Conservation (phyloP, 164 flowering plant species). For the Stephania japonica region DNA sequence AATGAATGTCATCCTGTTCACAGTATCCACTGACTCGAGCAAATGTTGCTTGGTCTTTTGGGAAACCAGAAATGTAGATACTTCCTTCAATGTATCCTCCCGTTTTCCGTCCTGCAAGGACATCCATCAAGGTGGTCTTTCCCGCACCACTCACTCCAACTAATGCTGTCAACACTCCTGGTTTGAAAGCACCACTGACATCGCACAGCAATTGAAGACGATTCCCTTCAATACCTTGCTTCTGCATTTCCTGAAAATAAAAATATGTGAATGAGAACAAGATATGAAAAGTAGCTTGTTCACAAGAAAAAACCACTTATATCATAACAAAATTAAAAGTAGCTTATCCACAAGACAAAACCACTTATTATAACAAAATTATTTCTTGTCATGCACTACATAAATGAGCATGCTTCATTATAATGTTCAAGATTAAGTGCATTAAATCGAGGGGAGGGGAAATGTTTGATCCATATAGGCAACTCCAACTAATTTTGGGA, state of each 20-base stretch:
- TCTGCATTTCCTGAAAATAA: constrained; percentile 6
- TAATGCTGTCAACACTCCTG: constrained; percentile 9
- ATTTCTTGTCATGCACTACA: no score
- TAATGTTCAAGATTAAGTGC: no score
- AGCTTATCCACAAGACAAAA: no score
- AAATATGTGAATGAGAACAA: background rate
- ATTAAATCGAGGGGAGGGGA: no score
- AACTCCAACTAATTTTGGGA: no score
- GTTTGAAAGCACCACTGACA: constrained; percentile 6
- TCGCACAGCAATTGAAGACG: constrained; percentile 1
- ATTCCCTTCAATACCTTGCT: constrained; percentile 4
- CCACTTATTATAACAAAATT: no score
- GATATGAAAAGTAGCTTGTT: background rate
- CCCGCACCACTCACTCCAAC: constrained; percentile 11
- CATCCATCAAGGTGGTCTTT: constrained; percentile 11
- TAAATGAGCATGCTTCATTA: no score
- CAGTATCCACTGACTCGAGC: constrained; percentile 30
- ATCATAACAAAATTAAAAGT: no score
- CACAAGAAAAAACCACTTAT: no score
- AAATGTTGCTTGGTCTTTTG: constrained; percentile 9
- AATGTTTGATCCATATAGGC: no score
- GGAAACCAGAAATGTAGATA: constrained; percentile 6
- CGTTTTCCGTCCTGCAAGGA: constrained; percentile 7
- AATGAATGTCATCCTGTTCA: constrained; percentile 7
- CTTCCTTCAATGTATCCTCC: constrained; percentile 7